phyloP scores from a whole-genome alignment of 2,329 filamentous ascomycete genomes.

The Aspergillus sclerotialis region DNA sequence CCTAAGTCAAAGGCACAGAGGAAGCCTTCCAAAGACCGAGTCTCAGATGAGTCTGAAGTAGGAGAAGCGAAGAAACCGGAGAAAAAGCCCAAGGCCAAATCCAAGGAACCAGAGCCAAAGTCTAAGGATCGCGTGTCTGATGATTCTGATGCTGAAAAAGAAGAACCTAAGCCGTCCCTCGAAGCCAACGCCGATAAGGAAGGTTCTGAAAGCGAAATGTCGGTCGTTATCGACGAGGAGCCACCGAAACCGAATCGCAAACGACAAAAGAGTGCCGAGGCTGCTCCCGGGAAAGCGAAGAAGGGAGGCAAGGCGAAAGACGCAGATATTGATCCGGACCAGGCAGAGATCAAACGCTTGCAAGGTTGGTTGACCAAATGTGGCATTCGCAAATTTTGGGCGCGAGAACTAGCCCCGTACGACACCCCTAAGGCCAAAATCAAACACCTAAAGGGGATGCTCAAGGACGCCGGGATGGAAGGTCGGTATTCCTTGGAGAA shows the following conservation, averaged over 20 bases:
- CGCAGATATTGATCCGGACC: conserved; percentile 52
- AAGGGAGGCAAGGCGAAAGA: conserved; percentile 37
- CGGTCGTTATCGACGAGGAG: conserved; percentile 69
- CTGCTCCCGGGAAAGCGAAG: conserved; percentile 19
- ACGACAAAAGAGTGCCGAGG: conserved; percentile 23
- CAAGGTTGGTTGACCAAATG: conserved; percentile 85
- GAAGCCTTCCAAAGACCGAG: conserved; percentile 4
- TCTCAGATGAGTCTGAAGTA: conserved; percentile 8
- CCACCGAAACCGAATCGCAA: conserved; percentile 55
- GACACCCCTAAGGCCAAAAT: conserved; percentile 73
- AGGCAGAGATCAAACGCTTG: conserved; percentile 78
- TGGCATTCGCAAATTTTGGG: conserved; percentile 88
- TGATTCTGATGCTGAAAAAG: conserved; percentile 8
- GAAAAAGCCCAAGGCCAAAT: conserved; percentile 7
- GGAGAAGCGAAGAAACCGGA: conserved; percentile 8
- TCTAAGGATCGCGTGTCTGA: conserved; percentile 6
- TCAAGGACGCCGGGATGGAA: conserved; percentile 77
- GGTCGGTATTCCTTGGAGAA: conserved; percentile 81
- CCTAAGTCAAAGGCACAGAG: conserved; percentile 9
- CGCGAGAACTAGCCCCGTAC: conserved; percentile 70
- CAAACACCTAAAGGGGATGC: conserved; percentile 68
- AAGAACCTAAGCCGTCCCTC: conserved; percentile 11
- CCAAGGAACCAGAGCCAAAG: conserved; percentile 6
- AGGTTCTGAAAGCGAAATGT: conserved; percentile 59
- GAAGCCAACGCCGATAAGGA: conserved; percentile 39